These are phyloP conservation scores for Crithidia acanthocephali DNA, from an alignment of 208 protist genomes.

Conservation along the genomic window DNA sequence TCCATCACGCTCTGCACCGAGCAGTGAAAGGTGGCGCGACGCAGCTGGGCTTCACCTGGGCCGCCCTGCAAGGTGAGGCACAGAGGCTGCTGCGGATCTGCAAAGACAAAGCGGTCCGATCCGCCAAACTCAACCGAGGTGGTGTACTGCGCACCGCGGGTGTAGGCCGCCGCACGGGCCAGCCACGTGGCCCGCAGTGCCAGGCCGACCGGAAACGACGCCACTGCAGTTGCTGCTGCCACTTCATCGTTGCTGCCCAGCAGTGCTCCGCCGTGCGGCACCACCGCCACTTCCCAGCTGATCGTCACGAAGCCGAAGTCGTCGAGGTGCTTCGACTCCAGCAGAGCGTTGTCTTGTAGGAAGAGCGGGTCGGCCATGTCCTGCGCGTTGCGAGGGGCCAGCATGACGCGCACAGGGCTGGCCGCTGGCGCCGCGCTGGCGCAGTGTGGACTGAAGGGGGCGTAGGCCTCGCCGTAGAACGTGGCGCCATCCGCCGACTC, in stretches of 20 bases:
- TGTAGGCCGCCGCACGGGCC: slow-evolving; percentile 41
- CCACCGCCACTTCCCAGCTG: slow-evolving; percentile 66
- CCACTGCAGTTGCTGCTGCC: neutral
- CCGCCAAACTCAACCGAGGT: slow-evolving; percentile 83
- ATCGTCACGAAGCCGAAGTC: slow-evolving; percentile 86
- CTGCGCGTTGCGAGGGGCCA: slow-evolving; percentile 74
- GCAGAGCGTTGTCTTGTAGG: slow-evolving; percentile 50
- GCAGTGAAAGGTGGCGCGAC: slow-evolving; percentile 62
- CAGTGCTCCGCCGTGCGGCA: slow-evolving; percentile 74
- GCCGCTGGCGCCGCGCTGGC: slow-evolving; percentile 33
- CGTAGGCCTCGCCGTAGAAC: slow-evolving; percentile 73
- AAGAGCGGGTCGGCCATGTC: slow-evolving; percentile 67
- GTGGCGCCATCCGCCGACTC: slow-evolving; percentile 39
- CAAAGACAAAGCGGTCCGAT: slow-evolving; percentile 39
- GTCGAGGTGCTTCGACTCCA: slow-evolving; percentile 59
- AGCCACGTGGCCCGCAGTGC: slow-evolving; percentile 77
- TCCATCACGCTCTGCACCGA: slow-evolving; percentile 60
- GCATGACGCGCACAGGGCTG: slow-evolving; percentile 71
- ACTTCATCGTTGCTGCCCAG: neutral
- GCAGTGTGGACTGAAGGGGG: slow-evolving; percentile 78
- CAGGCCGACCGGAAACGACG: slow-evolving; percentile 67
- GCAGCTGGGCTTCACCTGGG: slow-evolving; percentile 20
- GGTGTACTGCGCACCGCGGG: slow-evolving; percentile 57
- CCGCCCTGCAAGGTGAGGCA: slow-evolving; percentile 38
- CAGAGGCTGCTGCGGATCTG: slow-evolving; percentile 34